phyloP scores from a whole-genome alignment of 2,329 filamentous ascomycete species.

The Paecilomyces fulvus region DNA sequence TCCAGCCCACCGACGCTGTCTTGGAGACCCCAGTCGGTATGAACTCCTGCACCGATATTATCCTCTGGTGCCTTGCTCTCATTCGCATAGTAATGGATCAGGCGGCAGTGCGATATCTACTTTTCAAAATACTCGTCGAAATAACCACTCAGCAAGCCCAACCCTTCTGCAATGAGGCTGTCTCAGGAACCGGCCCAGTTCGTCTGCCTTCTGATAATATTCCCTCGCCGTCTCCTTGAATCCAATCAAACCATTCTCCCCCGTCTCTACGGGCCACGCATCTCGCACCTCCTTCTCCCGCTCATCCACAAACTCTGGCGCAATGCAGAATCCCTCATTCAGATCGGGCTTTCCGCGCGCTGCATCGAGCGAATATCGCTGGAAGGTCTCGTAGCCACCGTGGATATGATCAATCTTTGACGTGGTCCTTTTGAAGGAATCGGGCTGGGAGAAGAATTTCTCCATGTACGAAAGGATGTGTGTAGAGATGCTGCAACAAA shows the following conservation, averaged over 20 bases:
- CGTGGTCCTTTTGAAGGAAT: background rate
- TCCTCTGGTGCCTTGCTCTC: background rate
- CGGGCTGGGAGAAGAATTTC: background rate
- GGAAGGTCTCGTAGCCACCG: constrained; percentile 1
- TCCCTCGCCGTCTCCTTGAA: background rate
- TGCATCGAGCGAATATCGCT: background rate
- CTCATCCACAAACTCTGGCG: constrained; percentile 1
- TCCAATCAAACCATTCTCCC: background rate
- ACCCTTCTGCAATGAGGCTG: background rate
- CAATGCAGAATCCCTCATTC: constrained; percentile 1
- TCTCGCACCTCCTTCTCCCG: background rate
- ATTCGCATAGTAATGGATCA: background rate
- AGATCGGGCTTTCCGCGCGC: background rate
- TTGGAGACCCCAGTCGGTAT: constrained; percentile 48
- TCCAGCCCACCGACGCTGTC: constrained; percentile 44
- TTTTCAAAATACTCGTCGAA: background rate
- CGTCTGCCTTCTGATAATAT: background rate
- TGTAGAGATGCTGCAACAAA: too few species aligned
- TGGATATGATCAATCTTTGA: background rate
- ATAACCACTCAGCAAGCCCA: background rate
- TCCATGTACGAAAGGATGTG: constrained; percentile 1
- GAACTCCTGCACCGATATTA: constrained; percentile 12
- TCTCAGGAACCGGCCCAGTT: background rate
- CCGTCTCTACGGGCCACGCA: background rate
- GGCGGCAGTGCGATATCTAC: background rate